phyloP scores from a whole-genome alignment of 1,139 yeast species.

The Saccharomyces uvarum region DNA sequence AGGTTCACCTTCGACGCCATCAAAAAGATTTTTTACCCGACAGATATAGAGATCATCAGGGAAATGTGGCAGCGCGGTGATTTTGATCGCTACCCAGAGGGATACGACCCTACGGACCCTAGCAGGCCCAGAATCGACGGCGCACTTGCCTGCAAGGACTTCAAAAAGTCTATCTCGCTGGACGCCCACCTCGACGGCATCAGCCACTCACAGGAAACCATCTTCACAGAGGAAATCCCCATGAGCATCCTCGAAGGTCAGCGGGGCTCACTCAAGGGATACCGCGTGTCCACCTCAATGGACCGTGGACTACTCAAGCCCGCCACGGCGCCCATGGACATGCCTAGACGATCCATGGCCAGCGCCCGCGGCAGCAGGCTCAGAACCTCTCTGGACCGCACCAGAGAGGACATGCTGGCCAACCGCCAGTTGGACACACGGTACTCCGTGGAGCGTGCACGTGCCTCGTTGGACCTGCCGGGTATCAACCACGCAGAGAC shows the following conservation, averaged over 20 bases:
- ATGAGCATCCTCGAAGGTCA: conserved; percentile 24
- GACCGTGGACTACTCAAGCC: neutral
- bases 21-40: conserved; percentile 58
- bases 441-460: conserved; percentile 34
- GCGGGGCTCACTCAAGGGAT: conserved; percentile 10
- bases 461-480: conserved; percentile 36
- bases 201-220: conserved; percentile 20
- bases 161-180: neutral
- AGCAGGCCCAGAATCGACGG: conserved; percentile 30
- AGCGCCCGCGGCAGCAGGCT: conserved; percentile 1
- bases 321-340: conserved; percentile 6
- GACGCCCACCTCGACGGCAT: conserved; percentile 4
- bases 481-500: conserved; percentile 34
- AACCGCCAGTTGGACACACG: conserved; percentile 33
- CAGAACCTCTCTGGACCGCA: conserved; percentile 33
- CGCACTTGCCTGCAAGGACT: neutral
- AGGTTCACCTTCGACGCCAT: conserved; percentile 60
- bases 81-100: conserved; percentile 47
- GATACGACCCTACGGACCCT: conserved; percentile 61
- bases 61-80: conserved; percentile 62
- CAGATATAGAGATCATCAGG: conserved; percentile 77
- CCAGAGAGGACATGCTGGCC: conserved; percentile 33
- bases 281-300: conserved; percentile 6
- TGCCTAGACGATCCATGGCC: neutral
- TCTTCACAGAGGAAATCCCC: conserved; percentile 26